Evolutionary conservation across 2,329 filamentous ascomycete species (phyloP).

Genomic region (Cladosporium sp.): DNA sequence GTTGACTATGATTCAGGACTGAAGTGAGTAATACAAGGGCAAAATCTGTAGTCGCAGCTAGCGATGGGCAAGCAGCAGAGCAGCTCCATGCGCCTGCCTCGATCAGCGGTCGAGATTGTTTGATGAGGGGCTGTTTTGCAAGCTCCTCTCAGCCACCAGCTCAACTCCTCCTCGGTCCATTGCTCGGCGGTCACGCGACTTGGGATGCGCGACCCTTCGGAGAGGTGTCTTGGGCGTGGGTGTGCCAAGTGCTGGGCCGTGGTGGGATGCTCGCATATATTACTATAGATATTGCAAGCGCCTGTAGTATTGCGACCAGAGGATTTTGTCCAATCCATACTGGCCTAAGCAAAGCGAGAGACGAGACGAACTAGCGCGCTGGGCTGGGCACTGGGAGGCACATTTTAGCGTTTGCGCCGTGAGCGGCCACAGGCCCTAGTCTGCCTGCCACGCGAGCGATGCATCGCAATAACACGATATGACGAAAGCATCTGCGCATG

Average conservation of each 20-base stretch:
- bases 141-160: background rate
- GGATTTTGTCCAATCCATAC: no score
- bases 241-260: background rate
- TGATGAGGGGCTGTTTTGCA: constrained; percentile 1
- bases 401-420: background rate
- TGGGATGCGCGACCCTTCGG: background rate
- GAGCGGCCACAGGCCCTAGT: background rate
- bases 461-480: no score
- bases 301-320: background rate
- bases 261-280: background rate
- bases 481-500: no score
- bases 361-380: background rate
- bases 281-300: background rate
- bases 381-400: background rate
- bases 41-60: no score
- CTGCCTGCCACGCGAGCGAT: background rate
- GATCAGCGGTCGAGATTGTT: no score
- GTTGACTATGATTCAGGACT: no score
- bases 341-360: no score
- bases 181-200: constrained; percentile 6
- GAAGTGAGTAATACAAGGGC: no score
- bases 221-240: background rate
- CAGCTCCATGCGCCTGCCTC: no score
- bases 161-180: constrained; percentile 3
- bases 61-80: no score